These are phyloP conservation scores for Lumnitzera racemosa DNA, from an alignment of 345 rosid species.

Conservation along the genomic window DNA sequence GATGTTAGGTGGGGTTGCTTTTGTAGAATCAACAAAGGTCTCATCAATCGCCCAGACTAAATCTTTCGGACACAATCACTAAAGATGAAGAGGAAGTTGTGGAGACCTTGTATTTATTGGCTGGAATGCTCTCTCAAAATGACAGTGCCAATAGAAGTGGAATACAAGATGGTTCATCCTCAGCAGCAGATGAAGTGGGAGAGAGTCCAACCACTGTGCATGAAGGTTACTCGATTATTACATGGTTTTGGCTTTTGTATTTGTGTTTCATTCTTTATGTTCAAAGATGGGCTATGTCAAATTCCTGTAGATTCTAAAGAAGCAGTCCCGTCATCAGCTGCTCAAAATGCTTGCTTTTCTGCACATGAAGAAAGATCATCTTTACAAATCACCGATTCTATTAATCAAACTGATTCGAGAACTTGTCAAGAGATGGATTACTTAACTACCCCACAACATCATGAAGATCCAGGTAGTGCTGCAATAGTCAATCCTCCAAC, in stretches of 20 bases:
- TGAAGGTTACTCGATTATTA: neutral
- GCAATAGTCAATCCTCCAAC: conserved; percentile 14
- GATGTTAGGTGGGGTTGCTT: conserved; percentile 9
- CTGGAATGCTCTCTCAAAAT: conserved; percentile 53
- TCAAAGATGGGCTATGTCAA: neutral
- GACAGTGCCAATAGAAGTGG: conserved; percentile 17
- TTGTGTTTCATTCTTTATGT: neutral
- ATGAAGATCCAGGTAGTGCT: conserved; percentile 6
- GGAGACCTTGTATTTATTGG: conserved; percentile 77
- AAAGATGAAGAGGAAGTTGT: conserved; percentile 97
- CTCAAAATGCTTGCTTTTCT: conserved; percentile 3
- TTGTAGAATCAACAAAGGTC: conserved; percentile 21
- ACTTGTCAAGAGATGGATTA: conserved; percentile 11
- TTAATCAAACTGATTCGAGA: conserved; percentile 14
- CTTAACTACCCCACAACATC: neutral
- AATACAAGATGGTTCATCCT: conserved; percentile 15
- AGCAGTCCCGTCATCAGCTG: conserved; percentile 18
- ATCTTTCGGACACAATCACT: conserved; percentile 46
- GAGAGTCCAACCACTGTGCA: conserved; percentile 10
- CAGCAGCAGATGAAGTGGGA: conserved; percentile 20
- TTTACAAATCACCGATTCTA: conserved; percentile 13
- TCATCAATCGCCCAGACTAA: conserved; percentile 15
- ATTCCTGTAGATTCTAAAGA: conserved; percentile 20
- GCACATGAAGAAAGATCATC: conserved; percentile 11
- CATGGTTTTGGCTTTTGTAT: neutral